Evolutionary conservation across 2,329 filamentous ascomycete species (phyloP).

Genomic region (Ceratocystis papillata): DNA sequence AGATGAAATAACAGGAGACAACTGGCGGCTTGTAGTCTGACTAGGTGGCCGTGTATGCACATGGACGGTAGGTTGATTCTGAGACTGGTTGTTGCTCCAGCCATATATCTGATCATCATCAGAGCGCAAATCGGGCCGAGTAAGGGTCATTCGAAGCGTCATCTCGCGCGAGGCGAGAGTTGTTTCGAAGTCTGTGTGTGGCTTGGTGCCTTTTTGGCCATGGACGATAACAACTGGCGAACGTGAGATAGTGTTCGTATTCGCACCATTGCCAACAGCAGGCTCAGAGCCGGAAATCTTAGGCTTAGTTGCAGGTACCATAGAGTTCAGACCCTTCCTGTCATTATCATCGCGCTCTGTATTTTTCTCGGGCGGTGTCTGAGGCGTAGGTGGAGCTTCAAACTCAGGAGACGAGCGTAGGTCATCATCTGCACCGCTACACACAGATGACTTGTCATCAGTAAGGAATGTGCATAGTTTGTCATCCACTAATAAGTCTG

Average conservation of each 20-base stretch:
- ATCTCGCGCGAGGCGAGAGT: conserved; percentile 52
- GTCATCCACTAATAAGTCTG: conserved; percentile 13
- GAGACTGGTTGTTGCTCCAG: conserved; percentile 40
- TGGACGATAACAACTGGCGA: conserved; percentile 17
- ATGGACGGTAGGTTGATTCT: neutral
- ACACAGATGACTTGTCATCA: conserved; percentile 45
- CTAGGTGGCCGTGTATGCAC: conserved; percentile 15
- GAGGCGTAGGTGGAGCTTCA: conserved; percentile 49
- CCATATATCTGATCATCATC: conserved; percentile 62
- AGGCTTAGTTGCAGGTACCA: conserved; percentile 2
- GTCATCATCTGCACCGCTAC: conserved; percentile 36
- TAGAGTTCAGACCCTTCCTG: conserved; percentile 29
- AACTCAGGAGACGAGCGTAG: conserved; percentile 45
- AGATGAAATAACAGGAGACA: conserved; percentile 6
- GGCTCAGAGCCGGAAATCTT: neutral
- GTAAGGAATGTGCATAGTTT: conserved; percentile 21
- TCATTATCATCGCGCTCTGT: conserved; percentile 30
- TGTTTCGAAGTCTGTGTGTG: conserved; percentile 21
- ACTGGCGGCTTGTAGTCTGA: conserved; percentile 17
- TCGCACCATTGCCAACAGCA: conserved; percentile 27
- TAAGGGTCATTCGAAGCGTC: conserved; percentile 93
- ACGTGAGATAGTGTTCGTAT: conserved; percentile 24
- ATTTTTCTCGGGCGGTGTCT: conserved; percentile 28
- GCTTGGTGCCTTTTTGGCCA: conserved; percentile 27
- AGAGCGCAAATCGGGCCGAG: conserved; percentile 72